These are phyloP conservation scores for Ophiosphaerella korrae DNA, from an alignment of 2,329 filamentous ascomycete species.

Conservation along the genomic window DNA sequence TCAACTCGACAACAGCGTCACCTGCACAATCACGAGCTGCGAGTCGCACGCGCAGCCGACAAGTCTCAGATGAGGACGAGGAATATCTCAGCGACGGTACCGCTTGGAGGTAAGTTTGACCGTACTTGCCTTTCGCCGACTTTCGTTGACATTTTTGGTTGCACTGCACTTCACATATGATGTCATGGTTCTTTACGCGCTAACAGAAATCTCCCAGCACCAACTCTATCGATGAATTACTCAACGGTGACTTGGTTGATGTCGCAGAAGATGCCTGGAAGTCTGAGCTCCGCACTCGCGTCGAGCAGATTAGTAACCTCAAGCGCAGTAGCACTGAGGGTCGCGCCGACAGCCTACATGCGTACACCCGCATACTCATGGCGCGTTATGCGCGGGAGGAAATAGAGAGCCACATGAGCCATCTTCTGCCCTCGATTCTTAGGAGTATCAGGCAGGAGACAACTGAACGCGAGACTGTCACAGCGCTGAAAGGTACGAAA, in stretches of 20 bases:
- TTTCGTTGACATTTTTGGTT: conserved; percentile 4
- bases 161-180: background rate
- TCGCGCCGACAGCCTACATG: conserved; percentile 67
- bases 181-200: conserved; percentile 15
- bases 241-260: conserved; percentile 56
- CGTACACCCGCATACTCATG: conserved; percentile 69
- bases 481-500: conserved; percentile 67
- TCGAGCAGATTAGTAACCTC: conserved; percentile 74
- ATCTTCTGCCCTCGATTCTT: conserved; percentile 69
- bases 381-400: conserved; percentile 69
- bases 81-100: conserved; percentile 66
- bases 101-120: conserved; percentile 57
- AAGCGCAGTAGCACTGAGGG: conserved; percentile 78
- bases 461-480: conserved; percentile 70
- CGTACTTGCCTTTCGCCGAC: conserved; percentile 14
- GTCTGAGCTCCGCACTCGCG: conserved; percentile 65
- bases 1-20: conserved; percentile 62
- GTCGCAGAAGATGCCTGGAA: conserved; percentile 62
- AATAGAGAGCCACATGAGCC: conserved; percentile 63
- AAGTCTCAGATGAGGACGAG: conserved; percentile 69
- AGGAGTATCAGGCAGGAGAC: conserved; percentile 72
- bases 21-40: conserved; percentile 60
- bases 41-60: conserved; percentile 61
- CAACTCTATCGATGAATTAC: conserved; percentile 70
- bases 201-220: conserved; percentile 51